Percentiles rank a stretch among this genome's conserved stretches.
Evolutionary conservation across 1,284 basidiomycete species (phyloP).

Genomic region (Xanthoconium separans): DNA sequence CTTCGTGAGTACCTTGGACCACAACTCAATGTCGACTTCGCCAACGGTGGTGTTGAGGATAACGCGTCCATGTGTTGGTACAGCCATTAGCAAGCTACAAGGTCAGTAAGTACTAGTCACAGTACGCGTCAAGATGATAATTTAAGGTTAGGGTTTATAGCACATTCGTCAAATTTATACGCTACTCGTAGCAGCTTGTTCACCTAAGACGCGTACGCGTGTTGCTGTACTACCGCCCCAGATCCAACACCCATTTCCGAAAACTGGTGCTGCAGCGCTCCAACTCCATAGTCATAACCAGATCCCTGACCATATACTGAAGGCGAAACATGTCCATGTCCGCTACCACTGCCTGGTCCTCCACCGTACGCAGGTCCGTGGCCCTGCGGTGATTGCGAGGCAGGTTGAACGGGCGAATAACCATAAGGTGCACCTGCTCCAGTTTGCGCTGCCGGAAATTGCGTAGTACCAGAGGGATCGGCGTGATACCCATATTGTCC

Average conservation of each 20-base stretch:
- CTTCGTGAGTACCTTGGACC: slow-evolving; percentile 68
- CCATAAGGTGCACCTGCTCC: slow-evolving; percentile 15
- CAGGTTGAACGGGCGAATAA: slow-evolving; percentile 16
- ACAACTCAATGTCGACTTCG: slow-evolving; percentile 93
- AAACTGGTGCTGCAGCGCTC: slow-evolving; percentile 30
- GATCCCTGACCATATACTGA: slow-evolving; percentile 17
- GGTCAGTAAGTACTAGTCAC: too few species aligned
- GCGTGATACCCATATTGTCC: slow-evolving; percentile 23
- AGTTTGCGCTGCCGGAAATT: slow-evolving; percentile 6
- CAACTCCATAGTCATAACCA: slow-evolving; percentile 25
- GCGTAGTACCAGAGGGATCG: slow-evolving; percentile 7
- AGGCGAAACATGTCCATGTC: slow-evolving; percentile 22
- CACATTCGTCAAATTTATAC: slow-evolving; percentile 1
- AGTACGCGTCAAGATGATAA: neutral
- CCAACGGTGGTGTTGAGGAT: slow-evolving; percentile 89
- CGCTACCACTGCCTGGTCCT: slow-evolving; percentile 24
- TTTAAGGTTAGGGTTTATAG: slow-evolving; percentile 28
- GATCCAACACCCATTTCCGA: slow-evolving; percentile 32
- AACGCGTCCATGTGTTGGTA: slow-evolving; percentile 84
- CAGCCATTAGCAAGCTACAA: too few species aligned
- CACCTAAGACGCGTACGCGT: slow-evolving; percentile 22
- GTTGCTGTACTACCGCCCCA: slow-evolving; percentile 23
- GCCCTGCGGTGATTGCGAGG: slow-evolving; percentile 15
- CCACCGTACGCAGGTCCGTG: slow-evolving; percentile 17
- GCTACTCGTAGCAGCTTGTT: neutral